These are phyloP conservation scores for Stemphylium beticola DNA, from an alignment of 2,329 filamentous ascomycete species.

Conservation along the genomic window DNA sequence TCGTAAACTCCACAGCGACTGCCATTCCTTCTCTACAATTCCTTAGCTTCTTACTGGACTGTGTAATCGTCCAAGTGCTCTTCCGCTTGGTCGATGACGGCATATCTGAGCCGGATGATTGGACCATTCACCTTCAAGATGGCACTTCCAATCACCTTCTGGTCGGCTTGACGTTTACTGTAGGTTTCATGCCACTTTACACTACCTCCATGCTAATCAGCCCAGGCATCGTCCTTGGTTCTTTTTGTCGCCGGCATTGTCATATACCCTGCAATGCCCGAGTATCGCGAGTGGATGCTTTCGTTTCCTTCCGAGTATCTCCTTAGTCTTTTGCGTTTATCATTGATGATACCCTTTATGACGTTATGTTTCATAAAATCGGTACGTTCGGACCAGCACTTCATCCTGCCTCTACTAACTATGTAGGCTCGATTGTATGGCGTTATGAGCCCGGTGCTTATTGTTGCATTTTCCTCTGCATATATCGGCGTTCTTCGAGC, in stretches of 20 bases:
- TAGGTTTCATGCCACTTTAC: conserved; percentile 12
- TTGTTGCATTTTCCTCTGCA: conserved; percentile 44
- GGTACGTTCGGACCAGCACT: conserved; percentile 25
- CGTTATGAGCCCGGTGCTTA: conserved; percentile 44
- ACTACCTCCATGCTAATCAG: conserved; percentile 19
- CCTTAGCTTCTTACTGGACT: conserved; percentile 38
- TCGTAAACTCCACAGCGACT: conserved; percentile 30
- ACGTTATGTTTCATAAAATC: conserved; percentile 45
- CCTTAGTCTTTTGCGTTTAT: conserved; percentile 43
- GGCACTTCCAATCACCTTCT: conserved; percentile 36
- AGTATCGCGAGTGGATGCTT: conserved; percentile 46
- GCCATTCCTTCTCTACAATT: conserved; percentile 41
- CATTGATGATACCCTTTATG: conserved; percentile 48
- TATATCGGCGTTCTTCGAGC: conserved; percentile 42
- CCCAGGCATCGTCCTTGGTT: conserved; percentile 38
- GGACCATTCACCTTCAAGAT: conserved; percentile 33
- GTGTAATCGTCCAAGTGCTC: conserved; percentile 29
- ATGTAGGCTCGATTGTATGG: conserved; percentile 39
- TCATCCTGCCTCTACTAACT: conserved; percentile 17
- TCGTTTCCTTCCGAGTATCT: conserved; percentile 41
- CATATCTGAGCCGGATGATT: conserved; percentile 30
- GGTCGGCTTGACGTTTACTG: conserved; percentile 39
- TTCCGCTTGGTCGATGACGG: conserved; percentile 39
- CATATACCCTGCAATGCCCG: conserved; percentile 39
- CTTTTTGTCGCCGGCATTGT: conserved; percentile 38